These are phyloP conservation scores for Macrocystidia cucumis DNA, from an alignment of 1,284 basidiomycete species.

Conservation along the genomic window DNA sequence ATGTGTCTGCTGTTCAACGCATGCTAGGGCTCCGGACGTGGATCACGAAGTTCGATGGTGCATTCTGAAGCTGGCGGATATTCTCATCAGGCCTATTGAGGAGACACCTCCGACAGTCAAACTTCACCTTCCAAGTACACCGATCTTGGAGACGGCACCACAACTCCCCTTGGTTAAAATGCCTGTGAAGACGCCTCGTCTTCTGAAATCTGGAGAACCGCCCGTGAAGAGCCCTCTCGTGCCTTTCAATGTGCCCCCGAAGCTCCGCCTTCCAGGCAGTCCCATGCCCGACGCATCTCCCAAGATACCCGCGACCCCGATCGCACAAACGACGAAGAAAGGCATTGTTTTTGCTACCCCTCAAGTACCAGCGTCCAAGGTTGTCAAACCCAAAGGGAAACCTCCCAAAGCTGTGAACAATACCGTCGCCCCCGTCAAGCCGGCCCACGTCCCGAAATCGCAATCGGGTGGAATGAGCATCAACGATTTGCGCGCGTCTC, in stretches of 20 bases:
- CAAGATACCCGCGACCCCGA: constrained; percentile 18
- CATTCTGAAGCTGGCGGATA: constrained; percentile 87
- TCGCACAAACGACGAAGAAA: constrained; percentile 16
- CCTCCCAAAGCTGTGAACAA: constrained; percentile 19
- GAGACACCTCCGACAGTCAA: constrained; percentile 85
- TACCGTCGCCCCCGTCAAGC: no score
- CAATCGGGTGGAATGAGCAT: constrained; percentile 79
- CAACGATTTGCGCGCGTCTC: constrained; percentile 75
- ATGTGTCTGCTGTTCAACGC: constrained; percentile 6
- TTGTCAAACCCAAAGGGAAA: constrained; percentile 21
- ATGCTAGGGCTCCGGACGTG: constrained; percentile 53
- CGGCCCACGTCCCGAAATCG: constrained; percentile 53
- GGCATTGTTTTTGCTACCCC: constrained; percentile 16
- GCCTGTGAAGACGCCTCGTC: constrained; percentile 28
- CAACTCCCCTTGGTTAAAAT: constrained; percentile 44
- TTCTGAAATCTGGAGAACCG: constrained; percentile 34
- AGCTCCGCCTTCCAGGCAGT: constrained; percentile 38
- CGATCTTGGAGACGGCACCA: constrained; percentile 54
- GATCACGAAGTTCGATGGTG: constrained; percentile 90
- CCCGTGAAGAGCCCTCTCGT: constrained; percentile 35
- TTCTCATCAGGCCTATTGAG: constrained; percentile 76
- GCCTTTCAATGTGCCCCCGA: constrained; percentile 37
- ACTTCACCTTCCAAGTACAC: constrained; percentile 78
- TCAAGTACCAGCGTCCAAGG: constrained; percentile 25
- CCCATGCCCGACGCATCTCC: constrained; percentile 18